Evolutionary conservation across 2,329 filamentous ascomycete genomes (phyloP).

Genomic region (Ascocoryne sarcoides): DNA sequence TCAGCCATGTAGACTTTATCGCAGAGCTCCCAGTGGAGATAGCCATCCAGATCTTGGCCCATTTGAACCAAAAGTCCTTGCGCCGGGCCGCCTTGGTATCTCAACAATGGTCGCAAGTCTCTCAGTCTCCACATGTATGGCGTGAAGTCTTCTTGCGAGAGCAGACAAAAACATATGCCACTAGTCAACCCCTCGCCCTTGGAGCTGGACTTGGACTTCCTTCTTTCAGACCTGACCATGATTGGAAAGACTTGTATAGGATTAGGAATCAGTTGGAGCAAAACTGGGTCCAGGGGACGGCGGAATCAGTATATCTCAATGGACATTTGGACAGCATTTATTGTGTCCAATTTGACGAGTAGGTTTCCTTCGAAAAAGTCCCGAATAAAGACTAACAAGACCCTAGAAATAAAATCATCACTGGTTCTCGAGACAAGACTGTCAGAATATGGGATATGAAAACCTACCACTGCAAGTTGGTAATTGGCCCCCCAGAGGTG

Average conservation of each 20-base stretch:
- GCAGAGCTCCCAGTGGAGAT: conserved; percentile 47
- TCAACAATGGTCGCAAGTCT: conserved; percentile 38
- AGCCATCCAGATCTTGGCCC: conserved; percentile 47
- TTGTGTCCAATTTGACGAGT: conserved; percentile 97
- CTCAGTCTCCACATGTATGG: conserved; percentile 51
- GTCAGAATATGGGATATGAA: conserved; percentile 95
- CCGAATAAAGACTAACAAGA: conserved; percentile 28
- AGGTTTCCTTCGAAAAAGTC: conserved; percentile 30
- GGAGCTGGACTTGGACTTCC: conserved; percentile 52
- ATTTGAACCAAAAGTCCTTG: conserved; percentile 46
- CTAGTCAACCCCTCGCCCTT: conserved; percentile 41
- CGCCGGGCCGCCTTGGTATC: conserved; percentile 42
- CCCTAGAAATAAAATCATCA: conserved; percentile 80
- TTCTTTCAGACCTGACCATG: conserved; percentile 47
- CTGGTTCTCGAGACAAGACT: conserved; percentile 88
- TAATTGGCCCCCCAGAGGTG: conserved; percentile 72
- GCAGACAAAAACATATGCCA: conserved; percentile 52
- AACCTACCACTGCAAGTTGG: conserved; percentile 72
- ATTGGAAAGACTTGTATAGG: conserved; percentile 82
- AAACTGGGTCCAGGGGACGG: conserved; percentile 72
- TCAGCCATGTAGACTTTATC: conserved; percentile 51
- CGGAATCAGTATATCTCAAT: conserved; percentile 78
- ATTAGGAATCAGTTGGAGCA: conserved; percentile 66
- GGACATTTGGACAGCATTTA: conserved; percentile 96
- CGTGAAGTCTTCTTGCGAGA: conserved; percentile 53